Base-by-base conservation (phyloP, 148 eudicot genomes). In the Diospyros kaki region DNA sequence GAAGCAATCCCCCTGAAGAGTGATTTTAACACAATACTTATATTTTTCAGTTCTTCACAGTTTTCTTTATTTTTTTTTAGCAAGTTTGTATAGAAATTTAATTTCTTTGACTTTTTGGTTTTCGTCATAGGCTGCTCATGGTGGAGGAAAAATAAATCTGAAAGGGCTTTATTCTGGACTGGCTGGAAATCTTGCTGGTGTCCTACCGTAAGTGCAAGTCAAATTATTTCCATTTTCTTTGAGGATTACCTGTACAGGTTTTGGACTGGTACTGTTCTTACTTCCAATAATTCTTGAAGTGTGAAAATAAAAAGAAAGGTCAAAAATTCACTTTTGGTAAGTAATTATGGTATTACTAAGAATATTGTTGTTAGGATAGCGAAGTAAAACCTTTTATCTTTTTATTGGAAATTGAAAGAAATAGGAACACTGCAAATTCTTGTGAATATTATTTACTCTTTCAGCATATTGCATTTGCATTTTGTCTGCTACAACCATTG, bases 91-190 rank as follows among this genome's bases (percentile, higher is more conserved):
- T 54, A 6, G 46, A 4, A 54, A 1, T 69, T 69, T 6, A 39
- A 60, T 52, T 52, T 6, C 48, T 17, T 74, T 66, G 58, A 17
- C n/a, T 14, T 1, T 70, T 48, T 4, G 28, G 54, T 58, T 43
- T 74, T 71, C 72, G 10, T 75, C 55, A 71, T 85, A 94, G 98
- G 98, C 90, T 69, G 98, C 88, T 80, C 98, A 81, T 48, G 97
- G 94, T 76, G 98, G 97, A 70, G 97, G 91, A 12, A 76, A 94
- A 78, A 94, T 94, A 75, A 77, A 80, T 69, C 84, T 84, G 74
- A 92, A 90, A 84, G 98, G 98, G 63, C 90, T 94, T 43, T 94
- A 94, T 81, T 92, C 98, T 74, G 98, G 98, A 78, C 85, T 94
- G 83, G 91, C 89, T 79, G 98, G 98, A 82, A 94, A 94, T 85